Base-by-base conservation (phyloP, 73 alveolate genomes). In the Symbiodinium pilosum region DNA sequence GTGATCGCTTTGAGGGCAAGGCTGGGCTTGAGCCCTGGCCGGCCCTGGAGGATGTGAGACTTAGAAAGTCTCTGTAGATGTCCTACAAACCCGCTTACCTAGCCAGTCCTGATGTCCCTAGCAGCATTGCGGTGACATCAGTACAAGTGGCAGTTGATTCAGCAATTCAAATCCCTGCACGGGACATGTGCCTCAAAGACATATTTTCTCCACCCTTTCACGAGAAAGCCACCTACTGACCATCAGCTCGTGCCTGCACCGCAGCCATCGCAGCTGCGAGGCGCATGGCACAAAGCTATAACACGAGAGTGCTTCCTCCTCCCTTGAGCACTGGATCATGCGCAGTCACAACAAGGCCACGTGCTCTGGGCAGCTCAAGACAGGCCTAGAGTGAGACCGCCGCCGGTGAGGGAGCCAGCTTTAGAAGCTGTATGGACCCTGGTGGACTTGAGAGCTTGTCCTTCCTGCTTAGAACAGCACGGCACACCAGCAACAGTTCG, bases 401-500 rank as follows among this genome's bases (percentile, higher is more conserved):
- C 94, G 59, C 96, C 96, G 34, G 96, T 91, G 44, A 91, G 77
- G 7, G 96, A 91, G 36, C 96, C 96, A 43, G 96, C 96, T 91
- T 91, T 91, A 38, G 96, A 91, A 69, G 96, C 96, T 51, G 83
- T 91, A 87, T 91, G 96, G 20, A 91, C 96, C 28, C 88, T 42
- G 26, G 71, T 91, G 87, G 96, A 52, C 52, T 91, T 91, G 54
- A 91, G 52, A 43, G n/a, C 96, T 16, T 91, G 96, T 2, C 88
- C 75, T 83, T 91, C 96, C 96, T 91, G 86, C 34, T 4, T 34
- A 43, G 44, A 59, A 8, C 77, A 20, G 9, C 11, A 12, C 20
- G 69, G 20, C 36, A 34, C 32, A 73, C 85, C 11, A 12, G 41
- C 43, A 32, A 43, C 85, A 77, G 18, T 1, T 47, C 51, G 12